Percentiles rank a stretch among this genome's conserved stretches.
Evolutionary conservation across 179 eudicot genomes (phyloP).

Genomic region (Nepenthes alata): DNA sequence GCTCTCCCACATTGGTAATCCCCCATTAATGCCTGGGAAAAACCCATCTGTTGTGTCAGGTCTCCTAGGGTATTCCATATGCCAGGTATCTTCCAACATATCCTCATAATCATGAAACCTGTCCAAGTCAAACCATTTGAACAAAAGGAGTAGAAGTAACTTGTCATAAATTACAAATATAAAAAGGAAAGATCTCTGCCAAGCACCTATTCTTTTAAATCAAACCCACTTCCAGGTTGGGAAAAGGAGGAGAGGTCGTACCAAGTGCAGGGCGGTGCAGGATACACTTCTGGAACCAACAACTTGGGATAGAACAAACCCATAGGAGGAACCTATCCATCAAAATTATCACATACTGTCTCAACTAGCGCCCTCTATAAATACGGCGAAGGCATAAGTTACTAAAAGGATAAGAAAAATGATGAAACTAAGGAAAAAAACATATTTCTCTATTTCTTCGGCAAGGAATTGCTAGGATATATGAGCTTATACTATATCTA

Average conservation of each 20-base stretch:
- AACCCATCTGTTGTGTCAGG: conserved; percentile 55
- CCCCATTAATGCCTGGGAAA: conserved; percentile 48
- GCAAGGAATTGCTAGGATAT: no score
- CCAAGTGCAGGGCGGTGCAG: conserved; percentile 93
- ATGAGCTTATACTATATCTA: no score
- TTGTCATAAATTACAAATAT: background rate
- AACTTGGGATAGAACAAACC: conserved; percentile 92
- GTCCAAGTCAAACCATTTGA: conserved; percentile 9
- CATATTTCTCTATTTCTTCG: no score
- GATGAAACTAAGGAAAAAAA: no score
- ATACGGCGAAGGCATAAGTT: no score
- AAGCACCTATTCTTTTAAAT: background rate
- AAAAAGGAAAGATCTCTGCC: background rate
- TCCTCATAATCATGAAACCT: conserved; percentile 92
- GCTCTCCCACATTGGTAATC: conserved; percentile 75
- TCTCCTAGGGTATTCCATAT: conserved; percentile 63
- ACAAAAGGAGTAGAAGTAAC: background rate
- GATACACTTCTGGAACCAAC: conserved; percentile 90
- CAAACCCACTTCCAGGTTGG: background rate
- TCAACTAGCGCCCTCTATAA: no score
- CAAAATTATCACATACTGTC: conserved; percentile 14
- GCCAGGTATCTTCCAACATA: conserved; percentile 86
- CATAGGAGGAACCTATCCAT: conserved; percentile 87
- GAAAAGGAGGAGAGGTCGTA: conserved; percentile 18
- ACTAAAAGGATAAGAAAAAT: no score